phyloP scores from a whole-genome alignment of 2,329 filamentous ascomycete species.

The Verticillium albo-atrum region DNA sequence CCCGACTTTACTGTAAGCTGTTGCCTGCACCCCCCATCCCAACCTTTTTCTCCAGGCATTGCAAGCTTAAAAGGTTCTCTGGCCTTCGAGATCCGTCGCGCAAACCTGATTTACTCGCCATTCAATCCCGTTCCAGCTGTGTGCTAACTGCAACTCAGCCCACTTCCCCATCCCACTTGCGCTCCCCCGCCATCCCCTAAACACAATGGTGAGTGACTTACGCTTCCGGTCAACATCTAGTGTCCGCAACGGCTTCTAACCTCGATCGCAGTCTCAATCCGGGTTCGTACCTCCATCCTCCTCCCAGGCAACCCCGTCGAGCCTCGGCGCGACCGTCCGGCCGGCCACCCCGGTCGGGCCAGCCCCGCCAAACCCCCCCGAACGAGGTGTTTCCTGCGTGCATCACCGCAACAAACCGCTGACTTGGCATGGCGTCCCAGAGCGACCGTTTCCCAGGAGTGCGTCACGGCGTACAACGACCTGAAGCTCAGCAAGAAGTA shows the following conservation, averaged over 20 bases:
- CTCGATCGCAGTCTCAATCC: slow-evolving; percentile 55
- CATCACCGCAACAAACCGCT: neutral
- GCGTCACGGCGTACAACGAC: slow-evolving; percentile 70
- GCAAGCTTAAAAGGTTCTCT: slow-evolving; percentile 6
- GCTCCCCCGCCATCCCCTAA: slow-evolving; percentile 17
- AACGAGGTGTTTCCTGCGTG: neutral
- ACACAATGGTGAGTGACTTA: slow-evolving; percentile 34
- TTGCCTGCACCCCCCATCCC: slow-evolving; percentile 4
- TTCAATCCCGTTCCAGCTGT: neutral
- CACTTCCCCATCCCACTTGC: slow-evolving; percentile 14
- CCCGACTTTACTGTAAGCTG: slow-evolving; percentile 7
- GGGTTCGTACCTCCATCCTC: slow-evolving; percentile 47
- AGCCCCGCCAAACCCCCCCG: neutral
- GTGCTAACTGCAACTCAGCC: slow-evolving; percentile 1
- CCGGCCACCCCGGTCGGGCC: neutral
- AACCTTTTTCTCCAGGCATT: slow-evolving; percentile 7
- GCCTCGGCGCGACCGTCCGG: neutral
- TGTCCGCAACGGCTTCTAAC: slow-evolving; percentile 6
- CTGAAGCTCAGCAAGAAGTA: slow-evolving; percentile 77
- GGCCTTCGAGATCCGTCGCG: neutral
- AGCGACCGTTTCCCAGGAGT: slow-evolving; percentile 68
- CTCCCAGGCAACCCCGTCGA: slow-evolving; percentile 5
- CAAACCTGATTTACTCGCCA: neutral
- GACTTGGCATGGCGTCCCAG: slow-evolving; percentile 36
- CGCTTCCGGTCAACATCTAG: slow-evolving; percentile 8